Evolutionary conservation across 306 rosid genomes (phyloP).

Genomic region (Vachellia pachyceras): DNA sequence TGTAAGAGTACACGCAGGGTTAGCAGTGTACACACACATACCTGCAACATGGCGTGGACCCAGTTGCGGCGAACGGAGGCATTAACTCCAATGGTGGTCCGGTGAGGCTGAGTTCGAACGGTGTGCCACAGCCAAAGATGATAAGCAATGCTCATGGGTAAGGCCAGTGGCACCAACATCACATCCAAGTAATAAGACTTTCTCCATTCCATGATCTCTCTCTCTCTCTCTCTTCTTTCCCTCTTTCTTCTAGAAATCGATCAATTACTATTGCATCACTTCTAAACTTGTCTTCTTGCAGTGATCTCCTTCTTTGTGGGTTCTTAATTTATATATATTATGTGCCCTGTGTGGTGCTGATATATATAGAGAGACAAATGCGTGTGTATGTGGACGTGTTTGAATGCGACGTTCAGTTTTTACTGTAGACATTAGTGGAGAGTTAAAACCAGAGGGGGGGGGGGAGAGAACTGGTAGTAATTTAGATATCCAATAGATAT

Average conservation of each 20-base stretch:
- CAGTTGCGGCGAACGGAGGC: constrained; percentile 75
- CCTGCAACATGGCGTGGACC: constrained; percentile 86
- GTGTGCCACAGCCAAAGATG: constrained; percentile 83
- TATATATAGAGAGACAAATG: background rate
- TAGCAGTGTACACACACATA: background rate
- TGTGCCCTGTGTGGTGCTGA: background rate
- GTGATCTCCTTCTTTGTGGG: background rate
- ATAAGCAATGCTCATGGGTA: constrained; percentile 57
- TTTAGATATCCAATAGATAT: background rate
- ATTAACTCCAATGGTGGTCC: constrained; percentile 82
- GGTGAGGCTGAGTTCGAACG: constrained; percentile 72
- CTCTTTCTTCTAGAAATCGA: background rate
- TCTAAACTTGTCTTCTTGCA: background rate
- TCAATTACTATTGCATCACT: background rate
- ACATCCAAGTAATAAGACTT: constrained; percentile 84
- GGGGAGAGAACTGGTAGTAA: background rate
- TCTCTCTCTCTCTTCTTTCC: background rate
- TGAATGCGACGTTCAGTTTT: constrained; percentile 40
- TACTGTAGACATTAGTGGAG: background rate
- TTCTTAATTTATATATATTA: background rate
- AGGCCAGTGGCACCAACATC: constrained; percentile 71
- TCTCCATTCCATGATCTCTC: constrained; percentile 68
- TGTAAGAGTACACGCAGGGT: background rate
- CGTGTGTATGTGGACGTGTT: constrained; percentile 53
- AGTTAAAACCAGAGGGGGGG: background rate